phyloP scores from a whole-genome alignment of 441 rosid genomes.

The Populus hybrid region DNA sequence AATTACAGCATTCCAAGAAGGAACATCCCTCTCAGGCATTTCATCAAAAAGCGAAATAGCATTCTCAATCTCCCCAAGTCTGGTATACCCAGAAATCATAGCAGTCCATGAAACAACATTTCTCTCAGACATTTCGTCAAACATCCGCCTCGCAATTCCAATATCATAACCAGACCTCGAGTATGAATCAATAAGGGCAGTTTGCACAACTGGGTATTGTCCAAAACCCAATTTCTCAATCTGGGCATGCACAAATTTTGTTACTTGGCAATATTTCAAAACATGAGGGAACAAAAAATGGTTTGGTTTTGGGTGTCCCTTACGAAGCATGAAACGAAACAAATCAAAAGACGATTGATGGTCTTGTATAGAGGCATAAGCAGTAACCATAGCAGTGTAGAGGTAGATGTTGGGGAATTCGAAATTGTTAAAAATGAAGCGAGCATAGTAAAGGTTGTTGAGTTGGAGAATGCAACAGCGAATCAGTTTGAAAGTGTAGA shows the following conservation, averaged over 20 bases:
- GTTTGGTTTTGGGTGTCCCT: slow-evolving; percentile 54
- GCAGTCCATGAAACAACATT: slow-evolving; percentile 66
- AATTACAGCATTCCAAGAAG: slow-evolving; percentile 65
- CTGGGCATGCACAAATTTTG: slow-evolving; percentile 56
- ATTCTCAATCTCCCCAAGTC: slow-evolving; percentile 32
- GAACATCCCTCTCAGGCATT: slow-evolving; percentile 60
- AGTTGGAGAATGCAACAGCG: slow-evolving; percentile 67
- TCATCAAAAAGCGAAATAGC: slow-evolving; percentile 53
- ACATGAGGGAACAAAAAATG: slow-evolving; percentile 73
- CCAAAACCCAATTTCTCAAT: slow-evolving; percentile 55
- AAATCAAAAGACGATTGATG: slow-evolving; percentile 43
- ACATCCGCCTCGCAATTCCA: slow-evolving; percentile 36
- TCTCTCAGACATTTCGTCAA: slow-evolving; percentile 39
- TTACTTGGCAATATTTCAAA: slow-evolving; percentile 42
- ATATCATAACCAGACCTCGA: slow-evolving; percentile 42
- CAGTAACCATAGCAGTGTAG: slow-evolving; percentile 71
- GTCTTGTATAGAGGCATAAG: slow-evolving; percentile 49
- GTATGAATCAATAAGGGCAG: slow-evolving; percentile 68
- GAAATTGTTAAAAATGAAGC: slow-evolving; percentile 52
- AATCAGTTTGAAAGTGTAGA: slow-evolving; percentile 68
- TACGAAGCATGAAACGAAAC: slow-evolving; percentile 57
- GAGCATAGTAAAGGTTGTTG: slow-evolving; percentile 52
- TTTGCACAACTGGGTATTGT: slow-evolving; percentile 59
- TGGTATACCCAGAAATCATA: slow-evolving; percentile 39
- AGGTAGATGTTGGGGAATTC: slow-evolving; percentile 55